Percentiles rank a stretch among this genome's conserved stretches.
These are phyloP conservation scores for Suillus americanus DNA, from an alignment of 768 basidiomycete genomes.

Conservation along the genomic window DNA sequence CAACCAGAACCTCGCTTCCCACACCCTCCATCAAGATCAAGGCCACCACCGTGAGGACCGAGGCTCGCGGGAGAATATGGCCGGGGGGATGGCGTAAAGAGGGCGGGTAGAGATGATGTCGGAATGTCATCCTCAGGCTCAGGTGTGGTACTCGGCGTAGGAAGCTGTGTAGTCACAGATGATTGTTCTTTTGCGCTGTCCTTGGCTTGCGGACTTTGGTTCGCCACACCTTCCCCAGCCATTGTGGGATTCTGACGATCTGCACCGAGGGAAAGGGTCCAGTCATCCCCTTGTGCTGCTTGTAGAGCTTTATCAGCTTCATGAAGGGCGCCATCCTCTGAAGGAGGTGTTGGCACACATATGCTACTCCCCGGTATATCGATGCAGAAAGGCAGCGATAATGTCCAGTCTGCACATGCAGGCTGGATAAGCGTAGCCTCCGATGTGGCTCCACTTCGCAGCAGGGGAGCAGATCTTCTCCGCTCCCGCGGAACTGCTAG, in stretches of 20 bases:
- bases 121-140: constrained; percentile 4
- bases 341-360: background rate
- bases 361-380: constrained; percentile 24
- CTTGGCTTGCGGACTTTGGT: background rate
- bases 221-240: background rate
- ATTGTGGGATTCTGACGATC: constrained; percentile 26
- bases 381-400: constrained; percentile 30
- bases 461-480: constrained; percentile 29
- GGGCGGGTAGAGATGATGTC: background rate
- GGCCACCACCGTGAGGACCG: constrained; percentile 27
- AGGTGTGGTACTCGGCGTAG: constrained; percentile 30
- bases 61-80: constrained; percentile 22
- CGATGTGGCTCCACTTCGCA: constrained; percentile 10
- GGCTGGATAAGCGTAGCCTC: background rate
- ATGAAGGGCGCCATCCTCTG: constrained; percentile 6
- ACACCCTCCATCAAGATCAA: constrained; percentile 28
- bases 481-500: constrained; percentile 29
- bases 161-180: constrained; percentile 20
- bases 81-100: background rate
- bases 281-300: constrained; percentile 22
- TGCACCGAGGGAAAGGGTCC: constrained; percentile 27
- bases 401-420: constrained; percentile 25
- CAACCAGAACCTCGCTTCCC: constrained; percentile 35
- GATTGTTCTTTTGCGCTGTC: background rate
- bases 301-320: constrained; percentile 9